Conservation (phyloP, 148 eudicot genomes). For the Cornus suecica region DNA sequence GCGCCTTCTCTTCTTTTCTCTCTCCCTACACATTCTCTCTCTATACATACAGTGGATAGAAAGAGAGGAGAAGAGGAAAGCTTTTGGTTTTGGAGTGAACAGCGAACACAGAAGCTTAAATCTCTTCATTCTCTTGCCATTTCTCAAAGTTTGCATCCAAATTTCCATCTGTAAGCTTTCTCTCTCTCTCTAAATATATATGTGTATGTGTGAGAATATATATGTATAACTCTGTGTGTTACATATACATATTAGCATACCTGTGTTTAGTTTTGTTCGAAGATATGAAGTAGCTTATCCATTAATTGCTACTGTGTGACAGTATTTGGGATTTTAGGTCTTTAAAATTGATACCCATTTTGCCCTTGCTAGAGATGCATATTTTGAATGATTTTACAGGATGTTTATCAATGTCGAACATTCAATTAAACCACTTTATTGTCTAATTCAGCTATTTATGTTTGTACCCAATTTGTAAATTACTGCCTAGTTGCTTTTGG, state of each 20-base stretch:
- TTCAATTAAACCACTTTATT: not conserved
- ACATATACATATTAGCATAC: not conserved
- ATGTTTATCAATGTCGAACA: not conserved
- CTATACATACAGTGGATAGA: not conserved
- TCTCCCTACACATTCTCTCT: not conserved
- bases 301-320: not conserved
- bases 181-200: not conserved
- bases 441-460: constrained; percentile 1
- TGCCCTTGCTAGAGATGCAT: not conserved
- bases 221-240: too few species aligned
- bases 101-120: not conserved
- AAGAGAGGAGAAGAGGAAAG: not conserved
- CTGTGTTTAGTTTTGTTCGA: not conserved
- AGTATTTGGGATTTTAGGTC: not conserved
- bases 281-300: not conserved
- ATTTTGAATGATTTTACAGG: not conserved
- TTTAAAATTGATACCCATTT: not conserved
- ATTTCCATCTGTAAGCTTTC: not conserved
- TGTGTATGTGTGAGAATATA: too few species aligned
- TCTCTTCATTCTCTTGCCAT: constrained; percentile 5
- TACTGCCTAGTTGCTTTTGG: not conserved
- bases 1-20: constrained; percentile 9
- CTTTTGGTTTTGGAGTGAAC: not conserved
- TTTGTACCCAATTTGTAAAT: not conserved
- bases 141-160: not conserved